These are phyloP conservation scores for Zymoseptoria pseudotritici DNA, from an alignment of 2,329 filamentous ascomycete genomes.

Conservation along the genomic window DNA sequence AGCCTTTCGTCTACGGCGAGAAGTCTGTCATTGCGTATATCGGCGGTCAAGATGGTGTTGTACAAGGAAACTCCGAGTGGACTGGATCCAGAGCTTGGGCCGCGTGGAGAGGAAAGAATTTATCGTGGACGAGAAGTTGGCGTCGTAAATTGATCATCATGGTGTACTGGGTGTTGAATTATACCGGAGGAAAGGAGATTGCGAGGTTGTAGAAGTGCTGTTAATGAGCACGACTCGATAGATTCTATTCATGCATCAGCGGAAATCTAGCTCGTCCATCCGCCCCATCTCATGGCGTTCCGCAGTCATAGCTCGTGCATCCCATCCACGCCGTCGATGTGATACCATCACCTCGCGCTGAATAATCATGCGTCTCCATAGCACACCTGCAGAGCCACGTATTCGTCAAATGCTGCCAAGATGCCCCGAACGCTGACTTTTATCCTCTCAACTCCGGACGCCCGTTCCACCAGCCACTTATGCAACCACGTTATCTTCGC, in stretches of 20 bases:
- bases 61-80: constrained; percentile 35
- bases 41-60: constrained; percentile 36
- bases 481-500: constrained; percentile 67
- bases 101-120: constrained; percentile 36
- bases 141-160: constrained; percentile 26
- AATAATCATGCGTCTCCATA: background rate
- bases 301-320: background rate
- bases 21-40: constrained; percentile 36
- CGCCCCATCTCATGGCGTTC: background rate
- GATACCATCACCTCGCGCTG: background rate
- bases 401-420: background rate
- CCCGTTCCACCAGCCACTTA: constrained; percentile 9
- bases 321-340: background rate
- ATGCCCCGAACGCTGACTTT: background rate
- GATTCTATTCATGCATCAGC: background rate
- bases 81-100: constrained; percentile 37
- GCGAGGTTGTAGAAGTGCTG: constrained; percentile 15
- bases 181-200: constrained; percentile 24
- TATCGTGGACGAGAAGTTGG: constrained; percentile 27
- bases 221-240: background rate
- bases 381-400: too few relatives aligned
- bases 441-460: constrained; percentile 10
- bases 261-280: background rate
- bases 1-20: constrained; percentile 34
- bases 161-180: constrained; percentile 22